Evolutionary conservation across 306 rosid genomes (phyloP), one percentile per base, ranked within the genome.

Genomic region (Betula pendula): DNA sequence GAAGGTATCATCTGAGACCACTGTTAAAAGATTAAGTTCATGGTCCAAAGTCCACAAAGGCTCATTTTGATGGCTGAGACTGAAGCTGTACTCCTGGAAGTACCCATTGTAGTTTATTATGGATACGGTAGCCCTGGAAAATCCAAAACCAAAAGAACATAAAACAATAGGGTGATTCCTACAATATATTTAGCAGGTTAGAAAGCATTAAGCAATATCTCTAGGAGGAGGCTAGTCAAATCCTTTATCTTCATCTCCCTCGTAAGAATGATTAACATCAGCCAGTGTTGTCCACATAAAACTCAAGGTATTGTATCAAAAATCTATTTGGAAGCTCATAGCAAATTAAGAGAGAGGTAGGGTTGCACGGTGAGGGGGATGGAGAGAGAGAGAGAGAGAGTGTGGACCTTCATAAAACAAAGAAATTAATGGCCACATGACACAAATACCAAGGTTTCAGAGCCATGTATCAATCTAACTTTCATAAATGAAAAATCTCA

Each of bases 41-140:
- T 92, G 88, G 60, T 83, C 93, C 79, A 90, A 52, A 71, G 86
- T 78, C 94, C 93, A 90, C 51, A 86, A 81, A 66, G 91, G 83
- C 78, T 85, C 92, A 44, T 88, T 89, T 44, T 82, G 89, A 49
- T 86, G 74, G 68, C 84, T 89, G 75, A 92, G 77, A 55, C 79
- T 89, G 47, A 94, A 42, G 80, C 72, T 85, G 88, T 92, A 94
- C 84, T 94, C 97, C 53, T 83, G 89, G 79, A 92, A 89, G 84
- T 85, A 80, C 45, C 98, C 98, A 68, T 85, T 87, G 79, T 77
- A 90, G 80, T 88, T 83, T 75, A 95, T 81, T 70, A 90, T 88
- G 56, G 86, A 86, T 80, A 95, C 47, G 22, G 84, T 90, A 74
- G 85, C 92, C 91, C 97, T 92, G 90, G 7, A 84, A 84, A 84